Base-by-base conservation (phyloP, 805 yeast species). In the Hanseniaspora occidentalis region DNA sequence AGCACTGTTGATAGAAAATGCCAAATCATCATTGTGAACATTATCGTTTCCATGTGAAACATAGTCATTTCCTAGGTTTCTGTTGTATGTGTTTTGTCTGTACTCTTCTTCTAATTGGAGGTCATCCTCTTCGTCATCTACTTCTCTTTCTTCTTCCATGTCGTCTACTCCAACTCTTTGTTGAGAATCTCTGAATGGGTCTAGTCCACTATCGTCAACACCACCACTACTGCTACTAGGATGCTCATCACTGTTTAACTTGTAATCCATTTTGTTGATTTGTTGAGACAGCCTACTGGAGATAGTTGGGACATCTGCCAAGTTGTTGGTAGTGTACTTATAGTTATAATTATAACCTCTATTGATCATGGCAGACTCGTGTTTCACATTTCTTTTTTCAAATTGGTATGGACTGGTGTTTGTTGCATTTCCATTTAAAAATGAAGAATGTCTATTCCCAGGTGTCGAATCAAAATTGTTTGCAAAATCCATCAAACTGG, bases 181-280 rank as follows among this genome's bases (percentile, higher is more conserved):
- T 24, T 36, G 45, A 13, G 21, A 9, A 17, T 19, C 24, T 3
- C 19, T 34, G 2, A n/a, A n/a, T 10, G 8, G 17, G n/a, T 35
- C 23, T n/a, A n/a, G n/a, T 4, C 18, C 7, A 2, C 17, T 18
- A 6, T 27, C 38, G 20, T 21, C 39, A 17, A 34, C 43, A 13
- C 31, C 45, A 6, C 47, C 45, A 7, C 50, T 50, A 20, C 56
- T 48, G 11, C 49, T 54, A 21, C 47, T 45, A 21, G 45, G 45
- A n/a, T 21, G 40, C n/a, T 5, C 38, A 24, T 7, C 13, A 9
- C 4, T 23, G 13, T 18, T 17, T 36, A 6, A 36, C 9, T 24
- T 24, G 7, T 17, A 24, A 13, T 18, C 18, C 31, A 5, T 17
- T 24, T 10, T 24, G 31, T n/a, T 38, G 18, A 22, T 17, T 21